Percentiles rank a stretch among this genome's conserved stretches.
Evolutionary conservation across 2,329 filamentous ascomycete species (phyloP).

Genomic region (Xylaria arbuscula): DNA sequence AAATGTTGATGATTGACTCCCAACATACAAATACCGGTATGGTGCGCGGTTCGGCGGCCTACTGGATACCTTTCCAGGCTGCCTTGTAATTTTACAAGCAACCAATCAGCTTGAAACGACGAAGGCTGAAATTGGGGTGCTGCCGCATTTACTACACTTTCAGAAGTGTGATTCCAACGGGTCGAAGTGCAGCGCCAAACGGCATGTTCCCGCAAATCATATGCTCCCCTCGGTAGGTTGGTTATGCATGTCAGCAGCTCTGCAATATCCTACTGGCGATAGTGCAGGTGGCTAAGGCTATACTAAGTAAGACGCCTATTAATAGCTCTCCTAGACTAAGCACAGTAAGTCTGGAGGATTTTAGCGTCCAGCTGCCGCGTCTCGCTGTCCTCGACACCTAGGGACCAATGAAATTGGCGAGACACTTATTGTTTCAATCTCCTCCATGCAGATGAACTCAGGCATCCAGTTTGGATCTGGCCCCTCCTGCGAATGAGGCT

Average conservation of each 20-base stretch:
- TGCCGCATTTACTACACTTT: not conserved
- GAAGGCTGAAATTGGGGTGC: too few relatives aligned
- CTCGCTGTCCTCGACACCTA: too few relatives aligned
- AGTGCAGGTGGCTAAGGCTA: not conserved
- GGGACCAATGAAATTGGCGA: not conserved
- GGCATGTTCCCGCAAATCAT: not conserved
- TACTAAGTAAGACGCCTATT: not conserved
- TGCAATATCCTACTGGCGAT: not conserved
- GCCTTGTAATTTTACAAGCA: not conserved
- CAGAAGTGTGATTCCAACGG: not conserved
- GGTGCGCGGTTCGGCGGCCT: too few relatives aligned
- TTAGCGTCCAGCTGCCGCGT: not conserved
- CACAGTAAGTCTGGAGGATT: not conserved
- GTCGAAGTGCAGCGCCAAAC: not conserved
- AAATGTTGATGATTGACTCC: not conserved
- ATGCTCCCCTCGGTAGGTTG: not conserved
- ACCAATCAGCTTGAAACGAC: not conserved
- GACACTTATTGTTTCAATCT: not conserved
- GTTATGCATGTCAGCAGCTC: slow-evolving; percentile 4
- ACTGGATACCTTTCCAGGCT: too few relatives aligned
- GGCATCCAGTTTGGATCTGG: not conserved
- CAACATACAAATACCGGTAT: not conserved
- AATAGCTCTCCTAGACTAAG: not conserved
- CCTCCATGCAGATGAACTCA: not conserved
- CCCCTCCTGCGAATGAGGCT: not conserved